Conservation (phyloP, 2,329 filamentous ascomycete species). For the Helotiales sp. region DNA sequence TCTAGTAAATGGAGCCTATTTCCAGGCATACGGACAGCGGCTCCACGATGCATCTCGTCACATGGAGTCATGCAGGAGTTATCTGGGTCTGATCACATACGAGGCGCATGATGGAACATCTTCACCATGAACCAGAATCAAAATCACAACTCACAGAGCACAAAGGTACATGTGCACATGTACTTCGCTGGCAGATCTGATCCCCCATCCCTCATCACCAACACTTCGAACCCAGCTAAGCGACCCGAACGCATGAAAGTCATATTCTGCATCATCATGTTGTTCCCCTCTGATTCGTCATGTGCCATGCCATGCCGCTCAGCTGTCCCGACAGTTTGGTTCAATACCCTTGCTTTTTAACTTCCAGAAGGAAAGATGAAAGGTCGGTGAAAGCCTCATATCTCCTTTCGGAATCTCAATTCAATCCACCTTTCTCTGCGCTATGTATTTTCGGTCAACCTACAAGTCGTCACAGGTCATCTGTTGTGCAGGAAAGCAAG, state of each 20-base stretch:
- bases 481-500: no score
- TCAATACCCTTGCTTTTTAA: neutral
- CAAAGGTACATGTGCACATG: neutral
- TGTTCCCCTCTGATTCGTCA: neutral
- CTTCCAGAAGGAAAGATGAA: neutral
- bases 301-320: no score
- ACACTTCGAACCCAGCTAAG: neutral
- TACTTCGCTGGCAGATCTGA: no score
- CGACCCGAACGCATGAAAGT: neutral
- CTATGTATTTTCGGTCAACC: neutral
- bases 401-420: no score
- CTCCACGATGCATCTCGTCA: neutral
- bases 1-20: neutral
- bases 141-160: neutral
- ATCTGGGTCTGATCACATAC: neutral
- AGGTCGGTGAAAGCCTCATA: neutral
- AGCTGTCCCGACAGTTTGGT: neutral
- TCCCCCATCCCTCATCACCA: no score
- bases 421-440: no score
- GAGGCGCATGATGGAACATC: neutral
- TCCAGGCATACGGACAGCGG: neutral
- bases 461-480: neutral
- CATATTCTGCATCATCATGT: neutral
- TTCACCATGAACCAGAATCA: neutral
- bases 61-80: neutral